phyloP scores from a whole-genome alignment of 2,329 filamentous ascomycete species.

The Tolypocladium cylindrosporum region DNA sequence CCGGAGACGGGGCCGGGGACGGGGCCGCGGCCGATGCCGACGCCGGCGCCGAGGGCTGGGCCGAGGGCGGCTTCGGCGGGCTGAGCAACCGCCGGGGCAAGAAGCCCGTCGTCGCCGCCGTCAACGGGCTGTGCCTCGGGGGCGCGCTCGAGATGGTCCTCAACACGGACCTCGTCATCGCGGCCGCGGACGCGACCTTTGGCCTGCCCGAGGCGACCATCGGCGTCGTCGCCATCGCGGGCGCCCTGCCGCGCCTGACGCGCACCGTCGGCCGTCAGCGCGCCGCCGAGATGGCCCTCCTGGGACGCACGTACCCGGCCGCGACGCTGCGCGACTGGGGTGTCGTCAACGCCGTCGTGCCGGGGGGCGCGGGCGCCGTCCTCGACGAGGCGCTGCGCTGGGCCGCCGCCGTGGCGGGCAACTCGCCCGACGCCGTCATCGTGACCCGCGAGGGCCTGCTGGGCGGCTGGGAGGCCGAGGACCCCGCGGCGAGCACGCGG shows the following conservation, averaged over 20 bases:
- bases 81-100: conserved; percentile 56
- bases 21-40: conserved; percentile 1
- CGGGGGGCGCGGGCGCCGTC: conserved; percentile 37
- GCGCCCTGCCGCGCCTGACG: conserved; percentile 57
- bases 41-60: conserved; percentile 14
- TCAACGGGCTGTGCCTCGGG: conserved; percentile 66
- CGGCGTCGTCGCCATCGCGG: conserved; percentile 62
- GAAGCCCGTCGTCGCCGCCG: conserved; percentile 68
- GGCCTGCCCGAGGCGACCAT: conserved; percentile 59
- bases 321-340: conserved; percentile 55
- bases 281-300: conserved; percentile 61
- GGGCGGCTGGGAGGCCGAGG: conserved; percentile 60
- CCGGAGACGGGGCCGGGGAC: too few relatives aligned
- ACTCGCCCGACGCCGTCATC: conserved; percentile 68
- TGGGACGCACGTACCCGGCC: conserved; percentile 50
- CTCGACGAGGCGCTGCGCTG: conserved; percentile 45
- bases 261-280: conserved; percentile 57
- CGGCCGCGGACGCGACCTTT: conserved; percentile 48
- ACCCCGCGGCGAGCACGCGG: conserved; percentile 52
- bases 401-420: conserved; percentile 50
- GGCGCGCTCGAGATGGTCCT: conserved; percentile 69
- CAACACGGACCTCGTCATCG: conserved; percentile 64
- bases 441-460: conserved; percentile 63
- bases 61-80: conserved; percentile 50
- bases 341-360: conserved; percentile 57